These are phyloP conservation scores for Xanthoceras sorbifolium DNA, from an alignment of 345 rosid species.

Conservation along the genomic window DNA sequence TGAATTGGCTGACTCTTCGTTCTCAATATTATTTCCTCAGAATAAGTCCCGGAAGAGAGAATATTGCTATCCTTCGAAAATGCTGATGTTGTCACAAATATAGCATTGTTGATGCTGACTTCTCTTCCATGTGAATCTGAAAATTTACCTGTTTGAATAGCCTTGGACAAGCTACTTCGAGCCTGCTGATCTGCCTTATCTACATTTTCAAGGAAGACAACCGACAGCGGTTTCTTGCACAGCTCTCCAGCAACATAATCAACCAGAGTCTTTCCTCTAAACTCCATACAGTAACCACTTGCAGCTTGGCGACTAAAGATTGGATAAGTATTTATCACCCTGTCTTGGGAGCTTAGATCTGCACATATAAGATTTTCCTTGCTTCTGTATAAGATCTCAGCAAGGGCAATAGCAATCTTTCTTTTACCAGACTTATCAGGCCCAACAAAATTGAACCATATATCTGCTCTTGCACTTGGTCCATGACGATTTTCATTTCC, in stretches of 20 bases:
- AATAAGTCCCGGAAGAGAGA: conserved; percentile 25
- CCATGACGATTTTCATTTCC: conserved; percentile 24
- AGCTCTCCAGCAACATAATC: conserved; percentile 65
- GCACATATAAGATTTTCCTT: conserved; percentile 51
- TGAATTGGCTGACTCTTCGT: conserved; percentile 51
- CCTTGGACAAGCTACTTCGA: conserved; percentile 49
- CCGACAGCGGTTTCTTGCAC: conserved; percentile 55
- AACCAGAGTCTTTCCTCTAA: conserved; percentile 69
- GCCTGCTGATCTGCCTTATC: conserved; percentile 65
- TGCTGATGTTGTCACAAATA: conserved; percentile 55
- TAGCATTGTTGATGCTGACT: conserved; percentile 53
- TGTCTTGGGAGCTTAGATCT: conserved; percentile 48
- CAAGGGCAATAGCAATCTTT: conserved; percentile 58
- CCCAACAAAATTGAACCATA: conserved; percentile 72
- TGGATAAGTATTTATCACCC: not conserved
- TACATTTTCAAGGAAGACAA: conserved; percentile 73
- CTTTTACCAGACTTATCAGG: conserved; percentile 53
- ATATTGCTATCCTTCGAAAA: conserved; percentile 17
- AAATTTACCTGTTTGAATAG: conserved; percentile 58
- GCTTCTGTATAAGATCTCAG: conserved; percentile 56
- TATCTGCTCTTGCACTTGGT: conserved; percentile 46
- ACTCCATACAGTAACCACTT: conserved; percentile 32
- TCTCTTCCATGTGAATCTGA: conserved; percentile 70
- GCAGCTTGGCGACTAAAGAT: conserved; percentile 21
- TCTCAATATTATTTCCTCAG: conserved; percentile 52